These are phyloP conservation scores for Sarcocystis neurona DNA, from an alignment of 169 alveolate species.

Conservation along the genomic window DNA sequence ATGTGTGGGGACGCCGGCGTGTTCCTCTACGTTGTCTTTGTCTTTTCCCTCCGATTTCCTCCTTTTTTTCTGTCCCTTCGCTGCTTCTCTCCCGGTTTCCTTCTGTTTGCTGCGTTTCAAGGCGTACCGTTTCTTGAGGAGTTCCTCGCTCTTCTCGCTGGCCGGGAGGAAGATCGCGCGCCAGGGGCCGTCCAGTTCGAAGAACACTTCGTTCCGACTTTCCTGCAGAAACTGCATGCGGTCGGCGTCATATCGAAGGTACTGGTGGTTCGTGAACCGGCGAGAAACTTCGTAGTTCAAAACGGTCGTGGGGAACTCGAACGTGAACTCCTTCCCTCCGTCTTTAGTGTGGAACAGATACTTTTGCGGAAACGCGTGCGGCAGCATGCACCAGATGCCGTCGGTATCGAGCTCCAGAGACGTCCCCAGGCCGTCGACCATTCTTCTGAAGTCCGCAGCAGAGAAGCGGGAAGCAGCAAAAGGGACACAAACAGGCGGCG, in stretches of 20 bases:
- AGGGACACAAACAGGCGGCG: too few relatives aligned
- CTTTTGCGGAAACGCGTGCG: conserved; percentile 95
- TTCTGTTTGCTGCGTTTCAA: not conserved
- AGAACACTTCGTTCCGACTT: conserved; percentile 91
- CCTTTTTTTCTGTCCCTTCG: too few relatives aligned
- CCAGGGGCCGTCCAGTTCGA: conserved; percentile 99
- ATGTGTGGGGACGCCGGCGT: too few relatives aligned
- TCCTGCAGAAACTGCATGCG: not conserved
- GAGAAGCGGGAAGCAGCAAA: too few relatives aligned
- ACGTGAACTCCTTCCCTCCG: conserved; percentile 67
- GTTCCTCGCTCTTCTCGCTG: conserved; percentile 94
- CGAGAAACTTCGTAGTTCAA: conserved; percentile 92
- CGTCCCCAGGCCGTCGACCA: conserved; percentile 94
- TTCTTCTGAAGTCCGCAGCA: conserved; percentile 42
- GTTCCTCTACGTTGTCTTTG: too few relatives aligned
- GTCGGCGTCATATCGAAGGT: conserved; percentile 77
- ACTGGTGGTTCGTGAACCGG: conserved; percentile 94
- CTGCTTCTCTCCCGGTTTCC: not conserved
- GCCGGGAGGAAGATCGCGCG: conserved; percentile 97
- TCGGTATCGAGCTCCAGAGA: conserved; percentile 99
- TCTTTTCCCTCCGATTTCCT: too few relatives aligned
- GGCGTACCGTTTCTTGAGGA: conserved; percentile 93
- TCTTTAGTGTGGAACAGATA: conserved; percentile 51
- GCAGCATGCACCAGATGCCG: conserved; percentile 99
- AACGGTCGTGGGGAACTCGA: conserved; percentile 93